Base-by-base conservation (phyloP, 2,329 filamentous ascomycete species). In the Xylaria hypoxylon region DNA sequence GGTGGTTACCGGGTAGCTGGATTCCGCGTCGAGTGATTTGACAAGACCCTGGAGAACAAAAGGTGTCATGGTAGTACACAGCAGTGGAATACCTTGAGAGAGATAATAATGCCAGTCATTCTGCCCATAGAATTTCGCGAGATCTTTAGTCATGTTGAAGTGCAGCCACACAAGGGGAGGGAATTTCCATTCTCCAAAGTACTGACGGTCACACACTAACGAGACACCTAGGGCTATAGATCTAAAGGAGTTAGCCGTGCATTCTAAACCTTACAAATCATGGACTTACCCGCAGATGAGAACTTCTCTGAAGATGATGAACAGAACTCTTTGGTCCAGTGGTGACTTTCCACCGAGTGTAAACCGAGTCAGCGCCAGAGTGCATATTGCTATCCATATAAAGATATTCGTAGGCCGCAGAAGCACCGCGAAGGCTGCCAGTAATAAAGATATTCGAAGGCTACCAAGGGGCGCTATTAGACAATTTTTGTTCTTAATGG, bases 101-200 rank as follows among this genome's bases (percentile, higher is more conserved):
- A 97, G 80, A 78, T 97, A 99, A 81, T 98, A 99, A 79, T 97
- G 94, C 86, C 91, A 91, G 68, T 93, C 89, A 79, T 97, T 98
- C 53, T 84, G 87, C 24, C 96, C 96, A 77, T 99, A 99, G 79
- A 98, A 98, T 53, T 95, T 88, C 28, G 96, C 93, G 5, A 99
- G 85, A 7, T 92, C 92, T 78, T 96, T 91, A 22, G 90, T 88
- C 62, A 99, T 85, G 80, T 99, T 99, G 84, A 97, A 95, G 76
- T 95, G 88, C 64, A 98, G 85, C 81, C 94, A 98, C 62, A 91
- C 90, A 69, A 95, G 87, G 0, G 94, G 92, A 4, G 96, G 96
- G 63, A 99, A 92, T 0, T 93, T 93, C 93, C 93, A 97, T 68
- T 87, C 81, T 59, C 89, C 89, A 77, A 96, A 99, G 80, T 94